phyloP scores from a whole-genome alignment of 441 rosid species.

The Jatropha podagrica region DNA sequence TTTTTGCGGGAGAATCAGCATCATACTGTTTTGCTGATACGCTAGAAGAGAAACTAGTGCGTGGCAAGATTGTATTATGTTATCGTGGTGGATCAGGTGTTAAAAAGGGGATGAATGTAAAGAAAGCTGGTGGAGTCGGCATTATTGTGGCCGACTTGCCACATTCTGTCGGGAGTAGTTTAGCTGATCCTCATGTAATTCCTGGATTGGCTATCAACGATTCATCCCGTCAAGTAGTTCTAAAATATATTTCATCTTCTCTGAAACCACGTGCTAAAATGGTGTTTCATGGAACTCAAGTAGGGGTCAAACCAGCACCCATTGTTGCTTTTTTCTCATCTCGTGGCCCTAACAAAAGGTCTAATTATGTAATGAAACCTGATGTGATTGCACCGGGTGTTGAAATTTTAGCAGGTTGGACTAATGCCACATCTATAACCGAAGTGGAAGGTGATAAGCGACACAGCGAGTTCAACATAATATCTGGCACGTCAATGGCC shows the following conservation, averaged over 20 bases:
- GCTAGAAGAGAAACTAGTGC: slow-evolving; percentile 10
- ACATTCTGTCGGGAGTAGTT: not conserved
- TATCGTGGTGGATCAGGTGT: slow-evolving; percentile 15
- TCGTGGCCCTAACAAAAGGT: slow-evolving; percentile 34
- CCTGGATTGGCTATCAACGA: slow-evolving; percentile 25
- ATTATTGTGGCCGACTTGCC: slow-evolving; percentile 14
- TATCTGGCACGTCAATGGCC: slow-evolving; percentile 38
- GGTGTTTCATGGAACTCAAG: slow-evolving; percentile 2
- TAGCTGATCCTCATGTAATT: slow-evolving; percentile 12
- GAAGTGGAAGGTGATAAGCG: slow-evolving; percentile 16
- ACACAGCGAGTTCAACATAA: slow-evolving; percentile 32
- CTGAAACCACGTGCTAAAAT: slow-evolving; percentile 29
- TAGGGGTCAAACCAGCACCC: slow-evolving; percentile 33
- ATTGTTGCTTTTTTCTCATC: slow-evolving; percentile 36
- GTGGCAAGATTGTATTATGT: slow-evolving; percentile 38
- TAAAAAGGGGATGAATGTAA: slow-evolving; percentile 13
- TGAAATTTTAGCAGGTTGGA: slow-evolving; percentile 35
- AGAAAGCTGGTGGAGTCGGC: slow-evolving; percentile 30
- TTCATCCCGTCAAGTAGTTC: slow-evolving; percentile 17
- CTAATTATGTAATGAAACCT: slow-evolving; percentile 33
- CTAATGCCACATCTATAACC: slow-evolving; percentile 15
- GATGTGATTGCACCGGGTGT: slow-evolving; percentile 44
- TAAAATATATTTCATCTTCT: slow-evolving; percentile 20
- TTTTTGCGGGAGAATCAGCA: slow-evolving; percentile 16
- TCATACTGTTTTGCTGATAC: not conserved